These are phyloP conservation scores for Gossypium gossypioides DNA, from an alignment of 441 rosid species.

Conservation along the genomic window DNA sequence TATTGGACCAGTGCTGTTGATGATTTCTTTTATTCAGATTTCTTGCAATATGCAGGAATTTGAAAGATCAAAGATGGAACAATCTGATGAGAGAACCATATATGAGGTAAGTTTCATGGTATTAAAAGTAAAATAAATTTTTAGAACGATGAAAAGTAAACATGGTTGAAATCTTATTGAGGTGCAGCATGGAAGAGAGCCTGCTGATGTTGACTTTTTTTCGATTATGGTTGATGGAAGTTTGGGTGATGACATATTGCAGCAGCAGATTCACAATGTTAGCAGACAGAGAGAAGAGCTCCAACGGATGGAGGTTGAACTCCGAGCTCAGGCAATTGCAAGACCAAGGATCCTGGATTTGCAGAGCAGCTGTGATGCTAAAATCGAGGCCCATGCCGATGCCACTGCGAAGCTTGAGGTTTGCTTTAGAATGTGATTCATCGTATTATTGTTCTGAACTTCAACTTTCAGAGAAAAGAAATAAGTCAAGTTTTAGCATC, in stretches of 20 bases:
- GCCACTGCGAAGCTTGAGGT: conserved; percentile 73
- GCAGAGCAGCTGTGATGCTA: conserved; percentile 48
- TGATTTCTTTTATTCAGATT: conserved; percentile 5
- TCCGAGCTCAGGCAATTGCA: conserved; percentile 62
- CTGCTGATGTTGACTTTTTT: conserved; percentile 45
- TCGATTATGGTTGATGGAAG: conserved; percentile 46
- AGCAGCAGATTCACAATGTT: conserved; percentile 52
- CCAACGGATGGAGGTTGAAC: conserved; percentile 66
- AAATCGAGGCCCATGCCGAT: conserved; percentile 52
- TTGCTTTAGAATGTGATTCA: background rate
- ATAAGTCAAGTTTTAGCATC: background rate
- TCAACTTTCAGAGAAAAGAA: background rate
- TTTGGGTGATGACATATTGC: conserved; percentile 46
- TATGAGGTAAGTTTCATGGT: conserved; percentile 52
- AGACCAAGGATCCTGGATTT: conserved; percentile 55
- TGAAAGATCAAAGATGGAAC: conserved; percentile 53
- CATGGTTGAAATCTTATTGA: conserved; percentile 29
- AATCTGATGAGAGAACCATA: conserved; percentile 65
- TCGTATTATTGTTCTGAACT: background rate
- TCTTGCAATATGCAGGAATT: conserved; percentile 34
- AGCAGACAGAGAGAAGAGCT: conserved; percentile 64
- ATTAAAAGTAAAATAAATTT: background rate
- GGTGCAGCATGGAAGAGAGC: conserved; percentile 76
- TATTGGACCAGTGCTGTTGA: background rate
- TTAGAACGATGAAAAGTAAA: conserved; percentile 13